These are phyloP conservation scores for Tetrahymena thermophila DNA, from an alignment of 73 alveolate genomes.

Conservation along the genomic window DNA sequence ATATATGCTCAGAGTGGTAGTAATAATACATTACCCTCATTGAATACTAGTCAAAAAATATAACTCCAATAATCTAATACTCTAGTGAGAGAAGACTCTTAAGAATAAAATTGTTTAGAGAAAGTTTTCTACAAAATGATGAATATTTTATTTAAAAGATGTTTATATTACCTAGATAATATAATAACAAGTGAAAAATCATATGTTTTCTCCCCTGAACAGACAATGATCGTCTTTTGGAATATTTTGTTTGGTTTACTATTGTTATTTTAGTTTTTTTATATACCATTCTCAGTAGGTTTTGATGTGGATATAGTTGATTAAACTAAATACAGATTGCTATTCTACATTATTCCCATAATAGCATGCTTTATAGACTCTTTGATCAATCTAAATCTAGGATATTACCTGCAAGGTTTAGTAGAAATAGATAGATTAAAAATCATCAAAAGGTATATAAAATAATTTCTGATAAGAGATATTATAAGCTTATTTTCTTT, in stretches of 20 bases:
- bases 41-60: background rate
- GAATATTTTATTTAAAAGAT: background rate
- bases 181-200: background rate
- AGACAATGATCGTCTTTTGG: background rate
- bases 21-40: background rate
- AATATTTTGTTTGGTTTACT: background rate
- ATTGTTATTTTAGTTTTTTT: background rate
- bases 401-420: background rate
- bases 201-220: background rate
- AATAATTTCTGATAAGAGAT: background rate
- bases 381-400: background rate
- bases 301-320: background rate
- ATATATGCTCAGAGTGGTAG: background rate
- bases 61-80: background rate
- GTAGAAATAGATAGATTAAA: background rate
- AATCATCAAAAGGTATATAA: background rate
- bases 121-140: background rate
- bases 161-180: background rate
- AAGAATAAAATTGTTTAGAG: background rate
- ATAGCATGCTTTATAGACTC: background rate
- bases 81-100: background rate
- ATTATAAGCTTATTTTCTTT: background rate
- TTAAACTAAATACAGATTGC: background rate
- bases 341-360: background rate
- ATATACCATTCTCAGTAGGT: background rate